These are phyloP conservation scores for Metschnikowia reukaufii DNA, from an alignment of 805 yeast genomes.

Conservation along the genomic window DNA sequence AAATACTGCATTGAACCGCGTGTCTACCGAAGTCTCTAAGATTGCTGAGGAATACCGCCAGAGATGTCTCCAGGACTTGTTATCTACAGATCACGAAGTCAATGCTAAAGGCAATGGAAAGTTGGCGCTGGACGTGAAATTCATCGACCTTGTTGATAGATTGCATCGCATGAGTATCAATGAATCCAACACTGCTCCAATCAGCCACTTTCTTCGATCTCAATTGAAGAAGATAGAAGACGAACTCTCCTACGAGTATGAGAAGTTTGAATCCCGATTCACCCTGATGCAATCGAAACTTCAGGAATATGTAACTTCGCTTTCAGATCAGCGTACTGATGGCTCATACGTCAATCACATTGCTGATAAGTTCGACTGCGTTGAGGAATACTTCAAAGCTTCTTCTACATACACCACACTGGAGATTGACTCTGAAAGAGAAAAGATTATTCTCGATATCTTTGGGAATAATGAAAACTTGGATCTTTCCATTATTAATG, in stretches of 20 bases:
- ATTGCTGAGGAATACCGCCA: constrained; percentile 37
- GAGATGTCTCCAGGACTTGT: constrained; percentile 35
- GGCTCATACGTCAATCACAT: constrained; percentile 41
- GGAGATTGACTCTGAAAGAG: constrained; percentile 28
- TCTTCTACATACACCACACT: constrained; percentile 26
- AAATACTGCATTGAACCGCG: constrained; percentile 31
- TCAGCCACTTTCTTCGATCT: constrained; percentile 34
- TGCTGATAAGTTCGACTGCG: constrained; percentile 37
- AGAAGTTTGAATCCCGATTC: constrained; percentile 38
- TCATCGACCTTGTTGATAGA: constrained; percentile 40
- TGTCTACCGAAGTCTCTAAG: constrained; percentile 33
- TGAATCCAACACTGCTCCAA: constrained; percentile 28
- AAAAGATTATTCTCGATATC: constrained; percentile 28
- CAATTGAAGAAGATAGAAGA: constrained; percentile 32
- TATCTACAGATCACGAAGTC: constrained; percentile 40
- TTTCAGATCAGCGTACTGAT: constrained; percentile 30
- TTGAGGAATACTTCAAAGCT: constrained; percentile 36
- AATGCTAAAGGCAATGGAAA: constrained; percentile 9
- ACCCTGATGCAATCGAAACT: constrained; percentile 38
- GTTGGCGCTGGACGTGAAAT: constrained; percentile 29
- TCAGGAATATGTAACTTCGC: constrained; percentile 34
- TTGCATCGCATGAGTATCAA: constrained; percentile 33
- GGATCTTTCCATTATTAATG: constrained; percentile 42
- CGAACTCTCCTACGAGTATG: constrained; percentile 37
- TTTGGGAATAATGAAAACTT: constrained; percentile 41